phyloP scores from a whole-genome alignment of 2,329 filamentous ascomycete genomes.

The Lojkania enalia region DNA sequence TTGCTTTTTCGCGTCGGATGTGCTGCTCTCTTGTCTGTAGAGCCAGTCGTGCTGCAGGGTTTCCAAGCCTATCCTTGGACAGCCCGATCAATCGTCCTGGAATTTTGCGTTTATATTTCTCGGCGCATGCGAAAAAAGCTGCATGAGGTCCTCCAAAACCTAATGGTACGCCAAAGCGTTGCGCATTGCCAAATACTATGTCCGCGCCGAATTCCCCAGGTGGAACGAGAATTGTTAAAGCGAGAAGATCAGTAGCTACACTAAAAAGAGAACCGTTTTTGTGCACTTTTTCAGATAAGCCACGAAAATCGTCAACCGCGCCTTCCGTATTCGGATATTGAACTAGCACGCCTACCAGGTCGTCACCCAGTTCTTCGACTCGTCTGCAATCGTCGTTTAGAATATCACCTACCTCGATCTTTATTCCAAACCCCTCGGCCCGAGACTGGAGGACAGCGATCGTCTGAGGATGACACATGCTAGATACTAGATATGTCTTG shows the following conservation, averaged over 20 bases:
- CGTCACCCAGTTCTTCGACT: constrained; percentile 74
- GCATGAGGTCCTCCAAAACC: constrained; percentile 95
- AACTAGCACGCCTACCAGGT: constrained; percentile 86
- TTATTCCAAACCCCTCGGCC: constrained; percentile 89
- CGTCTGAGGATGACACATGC: constrained; percentile 82
- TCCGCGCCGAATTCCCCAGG: constrained; percentile 95
- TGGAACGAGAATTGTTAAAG: constrained; percentile 82
- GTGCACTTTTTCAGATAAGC: constrained; percentile 76
- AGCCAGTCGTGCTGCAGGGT: constrained; percentile 78
- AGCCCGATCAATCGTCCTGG: constrained; percentile 88
- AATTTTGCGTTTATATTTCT: constrained; percentile 93
- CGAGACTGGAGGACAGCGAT: constrained; percentile 81
- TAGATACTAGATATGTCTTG: constrained; percentile 83
- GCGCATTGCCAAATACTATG: constrained; percentile 90
- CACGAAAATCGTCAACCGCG: constrained; percentile 73
- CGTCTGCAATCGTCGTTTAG: constrained; percentile 65
- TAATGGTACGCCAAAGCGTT: constrained; percentile 88
- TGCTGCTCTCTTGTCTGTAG: constrained; percentile 95
- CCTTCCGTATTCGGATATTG: constrained; percentile 93
- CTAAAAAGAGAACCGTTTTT: constrained; percentile 77
- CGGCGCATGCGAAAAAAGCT: constrained; percentile 89
- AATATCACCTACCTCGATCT: constrained; percentile 73
- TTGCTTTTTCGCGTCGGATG: constrained; percentile 93
- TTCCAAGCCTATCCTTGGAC: constrained; percentile 85
- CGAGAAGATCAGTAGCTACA: constrained; percentile 86